Evolutionary conservation across 139 green algal species (phyloP).

Genomic region (Monoraphidium neglectum): DNA sequence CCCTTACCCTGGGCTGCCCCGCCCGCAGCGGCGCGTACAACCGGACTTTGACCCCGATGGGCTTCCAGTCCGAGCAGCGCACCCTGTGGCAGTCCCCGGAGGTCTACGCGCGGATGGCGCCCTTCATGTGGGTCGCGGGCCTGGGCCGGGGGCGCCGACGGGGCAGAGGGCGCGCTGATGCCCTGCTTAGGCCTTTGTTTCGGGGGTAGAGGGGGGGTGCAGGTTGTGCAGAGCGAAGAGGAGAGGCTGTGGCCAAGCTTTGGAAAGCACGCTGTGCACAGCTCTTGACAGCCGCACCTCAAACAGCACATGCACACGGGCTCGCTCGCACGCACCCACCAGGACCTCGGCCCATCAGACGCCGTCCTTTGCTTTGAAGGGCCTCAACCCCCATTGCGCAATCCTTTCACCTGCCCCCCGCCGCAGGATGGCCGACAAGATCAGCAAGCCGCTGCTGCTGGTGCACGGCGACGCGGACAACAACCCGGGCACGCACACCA

Average conservation of each 20-base stretch:
- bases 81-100: conserved; percentile 95
- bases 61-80: conserved; percentile 96
- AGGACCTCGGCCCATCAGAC: not conserved
- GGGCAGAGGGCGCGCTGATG: not conserved
- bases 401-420: not conserved
- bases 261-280: too few species aligned
- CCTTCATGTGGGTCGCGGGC: conserved; percentile 63
- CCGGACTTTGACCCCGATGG: conserved; percentile 97
- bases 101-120: conserved; percentile 91
- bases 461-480: conserved; percentile 98
- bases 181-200: not conserved
- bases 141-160: not conserved
- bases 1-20: too few species aligned
- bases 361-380: not conserved
- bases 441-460: conserved; percentile 93
- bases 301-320: too few species aligned
- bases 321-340: too few species aligned
- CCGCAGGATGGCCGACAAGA: conserved; percentile 85
- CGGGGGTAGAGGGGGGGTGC: not conserved
- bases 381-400: not conserved
- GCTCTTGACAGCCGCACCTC: too few species aligned
- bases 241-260: too few species aligned
- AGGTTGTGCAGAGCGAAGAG: too few species aligned
- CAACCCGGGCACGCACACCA: conserved; percentile 88
- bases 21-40: conserved; percentile 88